phyloP scores from a whole-genome alignment of 2,329 filamentous ascomycete species.

The Xylariales sp. region DNA sequence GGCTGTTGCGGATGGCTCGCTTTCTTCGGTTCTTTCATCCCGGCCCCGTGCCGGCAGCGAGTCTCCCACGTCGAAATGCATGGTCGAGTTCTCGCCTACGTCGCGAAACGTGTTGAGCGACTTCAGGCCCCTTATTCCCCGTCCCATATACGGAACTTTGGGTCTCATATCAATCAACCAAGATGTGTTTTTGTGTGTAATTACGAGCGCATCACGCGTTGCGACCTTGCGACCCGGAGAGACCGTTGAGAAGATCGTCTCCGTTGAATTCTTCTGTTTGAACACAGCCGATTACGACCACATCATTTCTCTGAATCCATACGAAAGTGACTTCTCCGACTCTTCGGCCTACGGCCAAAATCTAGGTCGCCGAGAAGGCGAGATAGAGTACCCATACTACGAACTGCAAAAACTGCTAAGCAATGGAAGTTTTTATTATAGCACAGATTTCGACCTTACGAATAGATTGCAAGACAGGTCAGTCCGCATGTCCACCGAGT shows the following conservation, averaged over 20 bases:
- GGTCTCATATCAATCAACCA: conserved; percentile 85
- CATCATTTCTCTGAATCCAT: conserved; percentile 67
- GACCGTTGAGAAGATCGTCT: conserved; percentile 86
- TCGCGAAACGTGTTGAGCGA: conserved; percentile 75
- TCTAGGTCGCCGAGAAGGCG: conserved; percentile 73
- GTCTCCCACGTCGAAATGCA: conserved; percentile 71
- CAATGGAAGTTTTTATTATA: conserved; percentile 97
- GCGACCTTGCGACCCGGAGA: conserved; percentile 88
- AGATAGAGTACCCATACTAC: conserved; percentile 87
- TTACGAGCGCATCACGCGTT: conserved; percentile 81
- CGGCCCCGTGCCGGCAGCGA: conserved; percentile 58
- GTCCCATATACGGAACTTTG: conserved; percentile 85
- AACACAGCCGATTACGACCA: conserved; percentile 89
- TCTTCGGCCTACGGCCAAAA: conserved; percentile 61
- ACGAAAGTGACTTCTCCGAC: conserved; percentile 63
- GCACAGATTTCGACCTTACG: conserved; percentile 96
- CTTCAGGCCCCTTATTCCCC: conserved; percentile 79
- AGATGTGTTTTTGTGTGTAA: conserved; percentile 91
- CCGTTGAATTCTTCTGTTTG: conserved; percentile 92
- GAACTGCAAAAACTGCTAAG: conserved; percentile 91
- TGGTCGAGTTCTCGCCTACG: conserved; percentile 84
- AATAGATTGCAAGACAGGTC: conserved; percentile 90
- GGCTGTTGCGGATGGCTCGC: conserved; percentile 67
- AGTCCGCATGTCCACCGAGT: conserved; percentile 24
- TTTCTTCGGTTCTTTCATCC: conserved; percentile 62